phyloP scores from a whole-genome alignment of 306 rosid genomes.

The Quercus bicolor region DNA sequence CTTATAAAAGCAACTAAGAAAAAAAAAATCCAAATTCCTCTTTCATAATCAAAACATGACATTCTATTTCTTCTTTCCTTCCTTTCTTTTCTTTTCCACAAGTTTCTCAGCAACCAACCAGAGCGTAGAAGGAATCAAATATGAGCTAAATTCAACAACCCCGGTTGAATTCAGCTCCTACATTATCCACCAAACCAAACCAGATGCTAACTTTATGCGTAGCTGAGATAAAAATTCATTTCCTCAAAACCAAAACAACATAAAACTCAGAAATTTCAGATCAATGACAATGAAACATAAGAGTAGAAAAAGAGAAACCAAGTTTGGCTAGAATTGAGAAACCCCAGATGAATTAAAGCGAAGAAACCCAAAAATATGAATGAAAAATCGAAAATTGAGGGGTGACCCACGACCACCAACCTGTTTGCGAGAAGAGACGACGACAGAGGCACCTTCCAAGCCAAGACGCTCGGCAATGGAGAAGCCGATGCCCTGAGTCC shows the following conservation, averaged over 20 bases:
- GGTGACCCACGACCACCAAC: slow-evolving; percentile 17
- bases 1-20: not conserved
- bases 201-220: not conserved
- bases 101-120: not conserved
- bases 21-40: not conserved
- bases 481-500: slow-evolving; percentile 94
- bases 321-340: not conserved
- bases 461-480: slow-evolving; percentile 83
- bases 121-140: not conserved
- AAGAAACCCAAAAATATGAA: not conserved
- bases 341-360: not conserved
- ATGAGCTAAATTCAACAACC: not conserved
- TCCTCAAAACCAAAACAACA: not conserved
- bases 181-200: not conserved
- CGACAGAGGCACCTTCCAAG: slow-evolving; percentile 84
- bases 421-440: slow-evolving; percentile 90
- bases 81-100: not conserved
- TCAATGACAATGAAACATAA: not conserved
- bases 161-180: not conserved
- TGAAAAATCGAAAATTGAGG: not conserved
- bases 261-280: not conserved
- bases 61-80: too few relatives aligned
- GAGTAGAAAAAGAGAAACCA: not conserved
- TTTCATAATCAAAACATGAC: not conserved
- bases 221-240: not conserved